Conservation (phyloP, 2,329 filamentous ascomycete species). For the Colletotrichum liriopes region DNA sequence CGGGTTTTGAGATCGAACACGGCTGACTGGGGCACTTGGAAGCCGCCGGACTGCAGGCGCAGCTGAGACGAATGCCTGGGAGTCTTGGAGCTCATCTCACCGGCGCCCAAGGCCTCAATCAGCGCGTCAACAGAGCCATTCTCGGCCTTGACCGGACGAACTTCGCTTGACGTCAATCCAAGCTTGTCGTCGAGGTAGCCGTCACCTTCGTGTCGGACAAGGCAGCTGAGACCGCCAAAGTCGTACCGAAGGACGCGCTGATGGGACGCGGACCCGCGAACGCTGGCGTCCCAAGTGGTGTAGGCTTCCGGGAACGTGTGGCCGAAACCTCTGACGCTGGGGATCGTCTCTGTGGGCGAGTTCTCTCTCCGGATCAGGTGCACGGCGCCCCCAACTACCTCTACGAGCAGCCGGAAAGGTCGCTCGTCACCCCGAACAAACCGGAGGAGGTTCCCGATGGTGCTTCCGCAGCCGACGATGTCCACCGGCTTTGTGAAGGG, state of each 20-base stretch:
- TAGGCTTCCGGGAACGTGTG: slow-evolving; percentile 78
- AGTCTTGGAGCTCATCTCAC: not conserved
- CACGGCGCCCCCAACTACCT: slow-evolving; percentile 69
- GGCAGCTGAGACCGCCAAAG: slow-evolving; percentile 66
- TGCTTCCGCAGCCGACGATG: slow-evolving; percentile 73
- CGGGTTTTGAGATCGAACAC: slow-evolving; percentile 65
- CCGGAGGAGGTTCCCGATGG: slow-evolving; percentile 72
- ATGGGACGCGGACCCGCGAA: slow-evolving; percentile 71
- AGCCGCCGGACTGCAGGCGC: slow-evolving; percentile 45
- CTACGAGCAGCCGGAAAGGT: slow-evolving; percentile 72
- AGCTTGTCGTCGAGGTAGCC: slow-evolving; percentile 61
- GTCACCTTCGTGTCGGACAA: slow-evolving; percentile 73
- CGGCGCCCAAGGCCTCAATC: not conserved
- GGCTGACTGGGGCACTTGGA: slow-evolving; percentile 48
- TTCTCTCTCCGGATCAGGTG: slow-evolving; percentile 77
- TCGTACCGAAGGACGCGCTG: slow-evolving; percentile 74
- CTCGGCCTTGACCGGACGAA: not conserved
- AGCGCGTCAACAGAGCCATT: slow-evolving; percentile 1
- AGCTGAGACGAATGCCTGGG: not conserved
- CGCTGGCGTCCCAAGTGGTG: slow-evolving; percentile 73
- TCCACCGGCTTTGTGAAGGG: slow-evolving; percentile 59
- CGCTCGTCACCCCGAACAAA: slow-evolving; percentile 64
- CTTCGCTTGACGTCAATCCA: no score
- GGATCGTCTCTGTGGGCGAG: slow-evolving; percentile 70
- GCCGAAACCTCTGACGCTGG: slow-evolving; percentile 72